Evolutionary conservation across 1,284 basidiomycete genomes (phyloP).

Genomic region (Moesziomyces globuligerus): DNA sequence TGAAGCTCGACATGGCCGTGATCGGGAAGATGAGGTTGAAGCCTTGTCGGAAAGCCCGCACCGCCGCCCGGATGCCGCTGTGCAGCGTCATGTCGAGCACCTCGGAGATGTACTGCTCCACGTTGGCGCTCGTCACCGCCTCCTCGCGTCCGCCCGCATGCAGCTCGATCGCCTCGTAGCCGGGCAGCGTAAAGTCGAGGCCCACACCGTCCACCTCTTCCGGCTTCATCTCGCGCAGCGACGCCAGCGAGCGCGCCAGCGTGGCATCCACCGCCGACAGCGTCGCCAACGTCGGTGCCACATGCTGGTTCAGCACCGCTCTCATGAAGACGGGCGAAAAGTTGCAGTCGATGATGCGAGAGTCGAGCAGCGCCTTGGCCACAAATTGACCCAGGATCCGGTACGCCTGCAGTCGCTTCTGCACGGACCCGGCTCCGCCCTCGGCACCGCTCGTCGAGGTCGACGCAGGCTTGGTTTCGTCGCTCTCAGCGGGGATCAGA

Average conservation of each 20-base stretch:
- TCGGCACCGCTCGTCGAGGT: slow-evolving; percentile 1
- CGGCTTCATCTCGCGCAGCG: slow-evolving; percentile 76
- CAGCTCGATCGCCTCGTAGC: slow-evolving; percentile 86
- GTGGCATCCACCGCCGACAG: slow-evolving; percentile 80
- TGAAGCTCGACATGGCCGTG: slow-evolving; percentile 87
- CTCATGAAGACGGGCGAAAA: slow-evolving; percentile 93
- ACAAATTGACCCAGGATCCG: slow-evolving; percentile 93
- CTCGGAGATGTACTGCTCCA: slow-evolving; percentile 84
- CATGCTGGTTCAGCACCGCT: slow-evolving; percentile 82
- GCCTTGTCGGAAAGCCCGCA: slow-evolving; percentile 67
- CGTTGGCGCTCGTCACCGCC: slow-evolving; percentile 83
- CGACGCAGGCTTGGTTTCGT: slow-evolving; percentile 3
- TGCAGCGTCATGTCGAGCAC: slow-evolving; percentile 67
- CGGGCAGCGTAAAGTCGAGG: slow-evolving; percentile 95
- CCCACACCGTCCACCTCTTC: slow-evolving; percentile 81
- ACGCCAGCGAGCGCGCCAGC: slow-evolving; percentile 84
- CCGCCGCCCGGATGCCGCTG: slow-evolving; percentile 58
- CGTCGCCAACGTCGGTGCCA: slow-evolving; percentile 81
- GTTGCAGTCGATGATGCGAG: slow-evolving; percentile 93
- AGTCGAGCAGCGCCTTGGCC: slow-evolving; percentile 97
- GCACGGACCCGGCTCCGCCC: slow-evolving; percentile 3
- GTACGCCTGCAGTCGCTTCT: slow-evolving; percentile 76
- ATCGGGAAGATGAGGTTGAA: slow-evolving; percentile 86
- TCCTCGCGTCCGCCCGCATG: slow-evolving; percentile 83
- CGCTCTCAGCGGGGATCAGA: slow-evolving; percentile 9